Base-by-base conservation (phyloP, 108 stramenopile genomes). In the Heterococcus sp. region DNA sequence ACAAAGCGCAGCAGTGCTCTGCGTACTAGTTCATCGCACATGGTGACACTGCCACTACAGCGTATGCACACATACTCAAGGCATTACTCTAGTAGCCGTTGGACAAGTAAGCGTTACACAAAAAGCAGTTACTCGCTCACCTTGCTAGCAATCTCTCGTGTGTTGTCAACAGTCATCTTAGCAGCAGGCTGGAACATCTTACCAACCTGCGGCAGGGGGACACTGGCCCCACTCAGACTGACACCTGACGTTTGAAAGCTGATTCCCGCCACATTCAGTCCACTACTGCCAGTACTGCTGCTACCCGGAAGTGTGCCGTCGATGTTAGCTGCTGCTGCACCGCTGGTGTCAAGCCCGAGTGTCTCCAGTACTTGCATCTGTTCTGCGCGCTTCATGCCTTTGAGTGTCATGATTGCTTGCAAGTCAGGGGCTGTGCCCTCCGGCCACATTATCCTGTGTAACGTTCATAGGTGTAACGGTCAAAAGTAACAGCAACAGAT, bases 371-470 rank as follows among this genome's bases (percentile, higher is more conserved):
- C 82, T 35, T 84, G 29, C 3, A 91, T 90, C 78, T 95, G 95
- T 64, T 95, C 93, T 1, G 78, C 89, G 63, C 93, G 87, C 65
- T 92, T 92, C 85, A 95, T 91, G 67, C 95, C 96, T 87, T 96
- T 95, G 38, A 96, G 88, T 34, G 84, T 89, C 92, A 95, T 94
- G 35, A 97, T 92, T 4, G 80, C 85, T 75, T 35, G 81, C 4
- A 76, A 37, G 37, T 75, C 83, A 4, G 69, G 26, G 1, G 74
- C 83, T 4, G 75, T 69, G 28, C 94, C 92, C 66, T 91, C 89
- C 1, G 91, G 91, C 95, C 94, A 94, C 86, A 96, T 93, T 46
- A 89, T 90, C 40, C 88, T 88, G 86, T 94, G 93, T n/a, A n/a
- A n/a, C n/a, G n/a, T n/a, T n/a, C n/a, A n/a, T n/a, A n/a, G n/a